Evolutionary conservation across 1,284 basidiomycete species (phyloP).

Genomic region (Boletus putidus): DNA sequence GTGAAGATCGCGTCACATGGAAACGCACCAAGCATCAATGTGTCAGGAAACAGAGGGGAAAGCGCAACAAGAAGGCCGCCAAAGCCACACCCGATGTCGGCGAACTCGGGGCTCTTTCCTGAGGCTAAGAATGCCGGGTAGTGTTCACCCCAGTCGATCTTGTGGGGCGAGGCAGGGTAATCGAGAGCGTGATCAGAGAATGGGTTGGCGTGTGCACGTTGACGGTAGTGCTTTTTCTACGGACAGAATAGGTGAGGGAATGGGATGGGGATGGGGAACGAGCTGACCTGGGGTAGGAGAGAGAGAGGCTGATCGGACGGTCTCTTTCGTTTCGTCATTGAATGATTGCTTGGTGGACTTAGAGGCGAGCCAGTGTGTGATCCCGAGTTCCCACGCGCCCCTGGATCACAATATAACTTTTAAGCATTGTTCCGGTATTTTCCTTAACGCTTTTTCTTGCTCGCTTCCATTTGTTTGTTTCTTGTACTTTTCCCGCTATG

Average conservation of each 20-base stretch:
- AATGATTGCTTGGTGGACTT: not conserved
- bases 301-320: constrained; percentile 8
- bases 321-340: constrained; percentile 36
- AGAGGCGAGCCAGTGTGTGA: no score
- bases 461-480: constrained; percentile 7
- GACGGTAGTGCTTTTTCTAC: constrained; percentile 95
- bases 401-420: not conserved
- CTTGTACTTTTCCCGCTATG: constrained; percentile 25
- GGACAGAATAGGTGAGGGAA: not conserved
- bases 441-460: constrained; percentile 16
- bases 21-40: constrained; percentile 86
- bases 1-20: constrained; percentile 2
- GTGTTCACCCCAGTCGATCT: constrained; percentile 84
- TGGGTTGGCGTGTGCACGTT: constrained; percentile 97
- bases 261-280: not conserved
- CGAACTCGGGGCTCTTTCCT: constrained; percentile 82
- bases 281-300: constrained; percentile 34
- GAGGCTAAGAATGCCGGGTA: constrained; percentile 72
- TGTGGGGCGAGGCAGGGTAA: constrained; percentile 80
- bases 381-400: constrained; percentile 21
- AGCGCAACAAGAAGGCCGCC: constrained; percentile 91
- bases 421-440: constrained; percentile 32
- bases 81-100: constrained; percentile 98
- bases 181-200: constrained; percentile 94
- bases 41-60: constrained; percentile 90